Evolutionary conservation across 2,329 filamentous ascomycete genomes (phyloP).

Genomic region (Davidsoniella virescens): DNA sequence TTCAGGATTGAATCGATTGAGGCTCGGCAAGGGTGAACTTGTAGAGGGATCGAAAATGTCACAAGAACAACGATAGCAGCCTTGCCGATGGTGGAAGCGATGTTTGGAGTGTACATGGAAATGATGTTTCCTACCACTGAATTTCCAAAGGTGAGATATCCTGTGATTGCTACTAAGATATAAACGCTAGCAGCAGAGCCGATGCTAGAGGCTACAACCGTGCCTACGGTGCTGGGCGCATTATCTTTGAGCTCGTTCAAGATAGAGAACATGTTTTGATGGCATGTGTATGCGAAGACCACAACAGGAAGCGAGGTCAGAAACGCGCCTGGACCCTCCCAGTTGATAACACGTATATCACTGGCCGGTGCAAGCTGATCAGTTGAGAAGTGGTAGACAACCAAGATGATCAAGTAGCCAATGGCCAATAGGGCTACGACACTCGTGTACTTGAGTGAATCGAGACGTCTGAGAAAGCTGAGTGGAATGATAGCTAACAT

Average conservation of each 20-base stretch:
- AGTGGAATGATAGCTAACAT: constrained; percentile 93
- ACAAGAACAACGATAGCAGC: constrained; percentile 92
- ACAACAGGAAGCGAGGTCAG: constrained; percentile 85
- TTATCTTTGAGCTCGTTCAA: constrained; percentile 86
- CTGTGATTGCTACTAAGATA: constrained; percentile 80
- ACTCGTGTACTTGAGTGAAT: constrained; percentile 95
- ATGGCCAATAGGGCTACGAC: constrained; percentile 83
- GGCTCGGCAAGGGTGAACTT: constrained; percentile 92
- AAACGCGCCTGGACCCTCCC: constrained; percentile 62
- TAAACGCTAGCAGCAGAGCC: constrained; percentile 80
- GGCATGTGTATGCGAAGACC: constrained; percentile 98
- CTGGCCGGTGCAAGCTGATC: constrained; percentile 62
- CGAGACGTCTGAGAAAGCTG: constrained; percentile 76
- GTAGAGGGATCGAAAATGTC: constrained; percentile 88
- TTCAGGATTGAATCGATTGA: constrained; percentile 85
- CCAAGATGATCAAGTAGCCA: constrained; percentile 80
- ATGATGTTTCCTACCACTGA: constrained; percentile 85
- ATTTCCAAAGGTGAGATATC: constrained; percentile 90
- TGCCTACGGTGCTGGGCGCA: constrained; percentile 55
- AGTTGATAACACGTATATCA: constrained; percentile 58
- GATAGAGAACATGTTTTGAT: constrained; percentile 99
- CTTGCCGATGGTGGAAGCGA: constrained; percentile 80
- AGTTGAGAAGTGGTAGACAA: constrained; percentile 79
- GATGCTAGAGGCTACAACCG: constrained; percentile 69
- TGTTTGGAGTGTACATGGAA: constrained; percentile 66